Evolutionary conservation across 306 rosid genomes (phyloP), one percentile per base, ranked within the genome.

Genomic region (Geum urbanum): DNA sequence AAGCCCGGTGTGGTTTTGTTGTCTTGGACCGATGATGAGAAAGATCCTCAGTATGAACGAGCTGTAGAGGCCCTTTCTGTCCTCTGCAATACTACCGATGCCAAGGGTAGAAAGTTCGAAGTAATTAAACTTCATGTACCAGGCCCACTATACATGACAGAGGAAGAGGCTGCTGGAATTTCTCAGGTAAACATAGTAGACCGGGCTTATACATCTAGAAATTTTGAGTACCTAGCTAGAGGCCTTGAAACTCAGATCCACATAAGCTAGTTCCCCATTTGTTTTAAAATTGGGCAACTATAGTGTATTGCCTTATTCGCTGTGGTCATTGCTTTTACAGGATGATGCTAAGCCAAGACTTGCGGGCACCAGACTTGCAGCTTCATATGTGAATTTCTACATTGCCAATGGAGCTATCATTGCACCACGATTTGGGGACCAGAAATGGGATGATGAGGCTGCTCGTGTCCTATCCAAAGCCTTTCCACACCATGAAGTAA

Each of bases 361-460:
- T 78, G 35, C 78, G 0, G 84, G 88, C 72, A 74, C 86, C 22
- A 91, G 99, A 82, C 97, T 94, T 68, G 99, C 97, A 46, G 97
- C 99, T 66, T 87, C 96, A 16, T 94, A 94, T 39, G 92, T 86
- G 40, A 94, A 94, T 81, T 94, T 94, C 74, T 94, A 94, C 86
- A 81, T 89, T 81, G 96, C 96, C 45, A 91, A 94, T 65, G 90
- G 90, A 74, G 99, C 80, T 70, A 73, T 94, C 69, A 84, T 91
- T 52, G 77, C 61, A 56, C 99, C 99, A 45, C 91, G 87, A 76
- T 94, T 94, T 76, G 97, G 97, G 77, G 99, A 94, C 80, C 75
- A 72, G 66, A 89, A 89, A 71, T 74, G 96, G 89, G 99, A 94
- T 32, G 81, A 79, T 5, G 99, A 94, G 78, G 99, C 99, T 67